These are phyloP conservation scores for Coniochaeta pulveracea DNA, from an alignment of 2,329 filamentous ascomycete species.

Conservation along the genomic window DNA sequence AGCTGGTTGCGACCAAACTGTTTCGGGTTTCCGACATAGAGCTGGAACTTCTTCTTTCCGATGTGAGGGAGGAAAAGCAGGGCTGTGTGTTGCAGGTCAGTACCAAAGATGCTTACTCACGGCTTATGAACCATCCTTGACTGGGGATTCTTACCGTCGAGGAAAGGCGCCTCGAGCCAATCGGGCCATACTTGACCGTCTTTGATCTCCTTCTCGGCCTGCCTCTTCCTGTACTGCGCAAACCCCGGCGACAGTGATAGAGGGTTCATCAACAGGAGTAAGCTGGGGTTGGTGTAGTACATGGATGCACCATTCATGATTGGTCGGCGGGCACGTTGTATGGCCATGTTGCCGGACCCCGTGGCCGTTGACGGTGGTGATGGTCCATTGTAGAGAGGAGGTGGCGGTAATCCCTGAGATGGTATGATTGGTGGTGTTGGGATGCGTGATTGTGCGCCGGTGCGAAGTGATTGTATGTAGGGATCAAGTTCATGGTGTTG, in stretches of 20 bases:
- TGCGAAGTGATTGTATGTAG: constrained; percentile 26
- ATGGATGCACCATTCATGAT: no score
- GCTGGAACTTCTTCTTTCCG: constrained; percentile 56
- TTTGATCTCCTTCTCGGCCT: constrained; percentile 51
- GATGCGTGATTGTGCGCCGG: constrained; percentile 27
- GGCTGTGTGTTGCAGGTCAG: constrained; percentile 26
- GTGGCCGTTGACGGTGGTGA: constrained; percentile 7
- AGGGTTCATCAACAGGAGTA: constrained; percentile 40
- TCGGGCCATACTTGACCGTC: constrained; percentile 51
- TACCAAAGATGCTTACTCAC: no score
- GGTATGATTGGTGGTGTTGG: constrained; percentile 34
- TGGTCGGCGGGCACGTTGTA: no score
- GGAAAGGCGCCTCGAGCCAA: constrained; percentile 53
- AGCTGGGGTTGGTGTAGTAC: no score
- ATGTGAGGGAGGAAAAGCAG: constrained; percentile 52
- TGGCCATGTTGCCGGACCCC: constrained; percentile 20
- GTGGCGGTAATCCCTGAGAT: constrained; percentile 39
- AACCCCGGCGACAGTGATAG: constrained; percentile 53
- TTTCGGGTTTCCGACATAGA: constrained; percentile 28
- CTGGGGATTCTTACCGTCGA: constrained; percentile 42
- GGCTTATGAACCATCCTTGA: background rate
- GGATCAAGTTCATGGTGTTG: constrained; percentile 18
- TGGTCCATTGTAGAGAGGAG: no score
- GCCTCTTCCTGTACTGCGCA: constrained; percentile 53
- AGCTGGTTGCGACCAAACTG: constrained; percentile 60